A percentile compares a stretch with the other conserved stretches of the same genome.
These are phyloP conservation scores for Candida railenensis DNA, from an alignment of 805 yeast species.

Conservation along the genomic window DNA sequence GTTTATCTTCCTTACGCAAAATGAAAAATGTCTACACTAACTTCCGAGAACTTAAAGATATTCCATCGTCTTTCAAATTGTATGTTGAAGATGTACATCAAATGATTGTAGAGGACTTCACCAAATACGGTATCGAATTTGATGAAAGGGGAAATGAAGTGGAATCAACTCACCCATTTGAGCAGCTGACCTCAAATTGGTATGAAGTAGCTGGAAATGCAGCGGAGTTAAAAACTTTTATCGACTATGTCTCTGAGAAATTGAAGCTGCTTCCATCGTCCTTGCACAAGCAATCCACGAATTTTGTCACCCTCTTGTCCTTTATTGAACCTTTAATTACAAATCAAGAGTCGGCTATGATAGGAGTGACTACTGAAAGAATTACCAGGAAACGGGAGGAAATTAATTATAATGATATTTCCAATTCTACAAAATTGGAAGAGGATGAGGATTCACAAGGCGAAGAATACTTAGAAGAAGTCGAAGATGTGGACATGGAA, in stretches of 20 bases:
- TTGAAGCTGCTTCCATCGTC: slow-evolving; percentile 21
- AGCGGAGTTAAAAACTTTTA: slow-evolving; percentile 26
- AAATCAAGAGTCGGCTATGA: slow-evolving; percentile 20
- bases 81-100: slow-evolving; percentile 42
- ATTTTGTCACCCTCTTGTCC: slow-evolving; percentile 29
- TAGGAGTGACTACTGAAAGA: slow-evolving; percentile 9
- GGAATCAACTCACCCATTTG: not conserved
- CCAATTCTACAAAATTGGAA: slow-evolving; percentile 7
- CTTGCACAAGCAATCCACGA: slow-evolving; percentile 25
- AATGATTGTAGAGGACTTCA: slow-evolving; percentile 27
- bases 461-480: slow-evolving; percentile 8
- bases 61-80: slow-evolving; percentile 33
- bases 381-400: slow-evolving; percentile 15
- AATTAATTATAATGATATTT: slow-evolving; percentile 19
- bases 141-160: slow-evolving; percentile 31
- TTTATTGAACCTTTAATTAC: slow-evolving; percentile 25
- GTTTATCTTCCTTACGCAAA: slow-evolving; percentile 31
- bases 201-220: slow-evolving; percentile 36
- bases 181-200: slow-evolving; percentile 16
- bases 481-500: slow-evolving; percentile 4
- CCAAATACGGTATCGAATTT: slow-evolving; percentile 33
- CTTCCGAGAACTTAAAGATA: slow-evolving; percentile 3
- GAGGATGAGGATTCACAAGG: slow-evolving; percentile 16
- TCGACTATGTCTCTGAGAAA: slow-evolving; percentile 19
- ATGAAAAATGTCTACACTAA: slow-evolving; percentile 26